phyloP scores from a whole-genome alignment of 495 filamentous ascomycete genomes.

The Xylaria castorea region DNA sequence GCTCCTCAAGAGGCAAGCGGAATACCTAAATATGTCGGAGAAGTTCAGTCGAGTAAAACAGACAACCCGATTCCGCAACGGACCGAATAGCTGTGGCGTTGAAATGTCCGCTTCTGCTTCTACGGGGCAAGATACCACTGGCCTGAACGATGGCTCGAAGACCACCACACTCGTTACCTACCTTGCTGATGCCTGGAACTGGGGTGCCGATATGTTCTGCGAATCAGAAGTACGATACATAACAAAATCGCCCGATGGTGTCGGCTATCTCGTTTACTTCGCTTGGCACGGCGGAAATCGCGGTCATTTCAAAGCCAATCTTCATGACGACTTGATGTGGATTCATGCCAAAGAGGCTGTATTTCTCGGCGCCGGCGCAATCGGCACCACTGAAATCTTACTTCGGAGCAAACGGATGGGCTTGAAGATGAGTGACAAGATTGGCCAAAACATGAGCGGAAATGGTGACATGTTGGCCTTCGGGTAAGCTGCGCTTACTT shows the following conservation, averaged over 20 bases:
- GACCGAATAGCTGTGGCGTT: conserved; percentile 66
- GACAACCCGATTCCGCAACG: conserved; percentile 66
- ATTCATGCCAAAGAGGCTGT: conserved; percentile 66
- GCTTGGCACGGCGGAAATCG: conserved; percentile 69
- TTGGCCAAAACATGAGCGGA: conserved; percentile 69
- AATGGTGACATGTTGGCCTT: conserved; percentile 73
- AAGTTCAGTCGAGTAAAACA: conserved; percentile 65
- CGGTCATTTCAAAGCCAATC: conserved; percentile 60
- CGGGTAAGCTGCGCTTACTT: conserved; percentile 48
- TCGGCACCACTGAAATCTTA: conserved; percentile 71
- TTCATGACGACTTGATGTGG: conserved; percentile 72
- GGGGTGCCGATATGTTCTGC: conserved; percentile 77
- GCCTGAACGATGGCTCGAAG: conserved; percentile 73
- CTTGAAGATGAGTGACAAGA: conserved; percentile 60
- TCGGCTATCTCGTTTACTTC: conserved; percentile 69
- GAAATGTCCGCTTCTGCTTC: conserved; percentile 65
- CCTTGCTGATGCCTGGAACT: conserved; percentile 75
- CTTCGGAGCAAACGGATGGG: conserved; percentile 67
- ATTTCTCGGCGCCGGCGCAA: conserved; percentile 66
- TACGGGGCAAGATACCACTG: conserved; percentile 67
- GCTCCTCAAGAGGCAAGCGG: conserved; percentile 63
- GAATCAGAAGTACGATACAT: conserved; percentile 73
- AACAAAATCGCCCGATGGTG: conserved; percentile 53
- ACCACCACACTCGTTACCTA: conserved; percentile 70
- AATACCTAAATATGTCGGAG: conserved; percentile 53